A percentile compares a stretch with the other conserved stretches of the same genome.
phyloP scores from a whole-genome alignment of 148 eudicot species.

The Chenopodium quinoa region DNA sequence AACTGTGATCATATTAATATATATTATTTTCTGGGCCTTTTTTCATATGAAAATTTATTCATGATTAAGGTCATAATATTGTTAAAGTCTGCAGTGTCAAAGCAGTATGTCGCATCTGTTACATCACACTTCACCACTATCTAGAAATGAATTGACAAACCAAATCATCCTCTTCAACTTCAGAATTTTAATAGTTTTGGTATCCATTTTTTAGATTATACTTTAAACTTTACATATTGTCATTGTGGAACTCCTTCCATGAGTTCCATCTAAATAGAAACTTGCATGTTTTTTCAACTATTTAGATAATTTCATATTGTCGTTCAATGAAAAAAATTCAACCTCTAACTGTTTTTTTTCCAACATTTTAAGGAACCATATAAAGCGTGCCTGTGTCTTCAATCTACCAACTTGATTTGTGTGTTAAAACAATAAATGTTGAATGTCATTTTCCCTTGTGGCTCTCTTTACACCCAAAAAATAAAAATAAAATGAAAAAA shows the following conservation, averaged over 20 bases:
- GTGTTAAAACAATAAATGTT: not conserved
- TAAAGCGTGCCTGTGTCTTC: not conserved
- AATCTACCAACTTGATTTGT: not conserved
- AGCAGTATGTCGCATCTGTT: not conserved
- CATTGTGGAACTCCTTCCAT: no score
- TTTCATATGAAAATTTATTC: not conserved
- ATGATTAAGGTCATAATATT: not conserved
- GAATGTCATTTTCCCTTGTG: not conserved
- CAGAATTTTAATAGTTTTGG: not conserved
- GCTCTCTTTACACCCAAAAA: not conserved
- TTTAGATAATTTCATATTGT: not conserved
- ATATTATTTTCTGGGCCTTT: not conserved
- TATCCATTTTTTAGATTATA: not conserved
- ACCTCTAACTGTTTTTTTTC: not conserved
- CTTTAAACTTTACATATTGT: not conserved
- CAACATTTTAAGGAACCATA: not conserved
- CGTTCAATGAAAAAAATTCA: no score
- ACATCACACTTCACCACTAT: not conserved
- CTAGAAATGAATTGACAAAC: not conserved
- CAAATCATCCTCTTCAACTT: not conserved
- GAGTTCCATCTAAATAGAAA: not conserved
- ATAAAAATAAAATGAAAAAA: no score
- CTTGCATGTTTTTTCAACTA: not conserved
- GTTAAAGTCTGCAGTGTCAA: not conserved
- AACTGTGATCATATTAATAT: not conserved